Conservation (phyloP, 2,329 filamentous ascomycete genomes). For the Hypoxylon rubiginosum region DNA sequence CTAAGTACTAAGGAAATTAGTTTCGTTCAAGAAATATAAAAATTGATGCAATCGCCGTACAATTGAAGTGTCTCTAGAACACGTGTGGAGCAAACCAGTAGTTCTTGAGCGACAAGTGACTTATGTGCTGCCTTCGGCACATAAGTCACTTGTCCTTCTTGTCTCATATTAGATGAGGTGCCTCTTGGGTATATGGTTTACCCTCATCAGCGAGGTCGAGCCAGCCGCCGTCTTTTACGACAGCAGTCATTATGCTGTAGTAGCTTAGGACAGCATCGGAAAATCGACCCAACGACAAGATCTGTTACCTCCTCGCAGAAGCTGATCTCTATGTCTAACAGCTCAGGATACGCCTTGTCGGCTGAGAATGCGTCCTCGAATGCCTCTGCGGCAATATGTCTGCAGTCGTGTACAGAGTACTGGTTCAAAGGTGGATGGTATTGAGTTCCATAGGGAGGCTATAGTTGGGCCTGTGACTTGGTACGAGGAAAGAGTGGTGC, state of each 20-base stretch:
- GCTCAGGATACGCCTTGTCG: conserved; percentile 72
- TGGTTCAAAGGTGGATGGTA: too few relatives aligned
- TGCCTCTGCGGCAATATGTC: conserved; percentile 79
- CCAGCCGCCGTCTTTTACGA: conserved; percentile 70
- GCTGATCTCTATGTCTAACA: conserved; percentile 81
- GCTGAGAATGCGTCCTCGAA: conserved; percentile 80
- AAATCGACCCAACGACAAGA: conserved; percentile 72
- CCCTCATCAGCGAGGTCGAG: conserved; percentile 69
- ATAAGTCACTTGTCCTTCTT: too few relatives aligned
- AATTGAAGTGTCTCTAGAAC: too few relatives aligned
- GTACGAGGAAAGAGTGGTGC: conserved; percentile 84
- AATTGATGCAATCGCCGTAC: too few relatives aligned
- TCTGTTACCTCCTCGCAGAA: conserved; percentile 80
- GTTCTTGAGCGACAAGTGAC: too few relatives aligned
- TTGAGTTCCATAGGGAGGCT: conserved; percentile 49
- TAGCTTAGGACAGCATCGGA: conserved; percentile 73
- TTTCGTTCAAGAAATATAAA: too few relatives aligned
- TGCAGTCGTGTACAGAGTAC: conserved; percentile 86
- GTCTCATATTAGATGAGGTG: too few relatives aligned
- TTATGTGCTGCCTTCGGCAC: too few relatives aligned
- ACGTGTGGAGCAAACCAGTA: too few relatives aligned
- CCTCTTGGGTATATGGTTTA: conserved; percentile 69
- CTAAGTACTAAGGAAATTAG: too few relatives aligned
- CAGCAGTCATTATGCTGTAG: too few relatives aligned
- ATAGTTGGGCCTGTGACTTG: conserved; percentile 61